Evolutionary conservation across 345 rosid genomes (phyloP), one percentile per base, ranked within the genome.

Genomic region (Corchorus capsularis): DNA sequence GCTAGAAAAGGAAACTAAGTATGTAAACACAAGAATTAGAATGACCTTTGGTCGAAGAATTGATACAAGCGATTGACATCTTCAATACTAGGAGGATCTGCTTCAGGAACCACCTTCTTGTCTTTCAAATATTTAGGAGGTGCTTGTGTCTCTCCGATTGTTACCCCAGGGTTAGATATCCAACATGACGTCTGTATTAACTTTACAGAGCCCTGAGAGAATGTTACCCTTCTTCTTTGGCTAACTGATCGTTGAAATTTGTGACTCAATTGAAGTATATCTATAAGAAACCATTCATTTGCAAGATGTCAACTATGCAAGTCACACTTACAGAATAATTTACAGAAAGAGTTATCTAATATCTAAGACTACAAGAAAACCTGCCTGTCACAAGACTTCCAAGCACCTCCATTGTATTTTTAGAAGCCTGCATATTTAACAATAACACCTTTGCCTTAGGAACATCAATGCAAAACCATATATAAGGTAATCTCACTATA

Each of bases 31-130:
- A 5, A 32, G 10, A 37, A 15, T 4, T 12, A 46, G 16, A 62
- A n/a, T 6, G 27, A 94, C 99, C 98, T 93, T 76, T 82, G 88
- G 77, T 90, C 89, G 66, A 95, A 77, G 77, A 95, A 81, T 27
- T 83, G 92, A 83, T 80, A 81, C 85, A 95, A 78, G 69, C 76
- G 82, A 34, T 86, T 76, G 71, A 92, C 79, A 71, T 95, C 96
- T 67, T 84, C 84, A 61, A 39, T 56, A 49, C 77, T 76, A 1
- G 99, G 98, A 86, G 98, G 97, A 69, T 89, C 93, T 12, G 99
- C 86, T 82, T 93, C 84, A 54, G 99, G 98, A 78, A 89, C 89
- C 14, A 86, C 74, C 73, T 86, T 91, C 89, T 73, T 89, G 69
- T 89, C 91, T 82, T 83, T 91, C 39, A 79, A 76, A 72, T 66